These are phyloP conservation scores for Populus hybrid DNA, from an alignment of 441 rosid genomes.

Conservation along the genomic window DNA sequence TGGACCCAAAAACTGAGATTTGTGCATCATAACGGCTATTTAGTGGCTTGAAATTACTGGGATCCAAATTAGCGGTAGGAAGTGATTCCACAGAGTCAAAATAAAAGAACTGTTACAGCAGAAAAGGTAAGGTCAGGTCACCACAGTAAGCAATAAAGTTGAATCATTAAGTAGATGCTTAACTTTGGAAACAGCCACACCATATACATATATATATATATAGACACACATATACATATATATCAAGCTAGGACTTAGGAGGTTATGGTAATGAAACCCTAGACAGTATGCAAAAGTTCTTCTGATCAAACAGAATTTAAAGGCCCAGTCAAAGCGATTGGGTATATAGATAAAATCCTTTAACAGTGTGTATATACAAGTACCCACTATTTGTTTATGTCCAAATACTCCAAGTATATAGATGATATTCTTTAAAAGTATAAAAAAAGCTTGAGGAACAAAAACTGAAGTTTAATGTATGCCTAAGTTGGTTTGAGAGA, in stretches of 20 bases:
- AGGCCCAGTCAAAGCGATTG: neutral
- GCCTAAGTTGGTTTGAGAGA: neutral
- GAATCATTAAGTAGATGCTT: neutral
- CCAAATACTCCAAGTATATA: neutral
- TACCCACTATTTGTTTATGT: neutral
- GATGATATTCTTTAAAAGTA: neutral
- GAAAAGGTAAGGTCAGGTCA: slow-evolving; percentile 8
- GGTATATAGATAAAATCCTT: neutral
- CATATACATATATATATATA: neutral
- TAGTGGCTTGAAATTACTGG: slow-evolving; percentile 55
- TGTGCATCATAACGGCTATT: slow-evolving; percentile 88
- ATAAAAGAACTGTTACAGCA: slow-evolving; percentile 71
- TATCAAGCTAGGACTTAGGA: neutral
- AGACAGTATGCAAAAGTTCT: neutral
- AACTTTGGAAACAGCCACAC: neutral
- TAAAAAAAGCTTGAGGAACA: neutral
- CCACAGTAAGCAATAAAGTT: neutral
- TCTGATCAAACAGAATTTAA: neutral
- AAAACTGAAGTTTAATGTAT: neutral
- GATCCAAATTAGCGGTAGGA: slow-evolving; percentile 58
- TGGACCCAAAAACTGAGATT: slow-evolving; percentile 86
- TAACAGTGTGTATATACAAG: neutral
- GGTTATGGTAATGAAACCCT: neutral
- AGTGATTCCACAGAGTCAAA: slow-evolving; percentile 92
- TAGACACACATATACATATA: too few relatives aligned